These are phyloP conservation scores for Scheffersomyces stambukii DNA, from an alignment of 1,139 yeast genomes.

Conservation along the genomic window DNA sequence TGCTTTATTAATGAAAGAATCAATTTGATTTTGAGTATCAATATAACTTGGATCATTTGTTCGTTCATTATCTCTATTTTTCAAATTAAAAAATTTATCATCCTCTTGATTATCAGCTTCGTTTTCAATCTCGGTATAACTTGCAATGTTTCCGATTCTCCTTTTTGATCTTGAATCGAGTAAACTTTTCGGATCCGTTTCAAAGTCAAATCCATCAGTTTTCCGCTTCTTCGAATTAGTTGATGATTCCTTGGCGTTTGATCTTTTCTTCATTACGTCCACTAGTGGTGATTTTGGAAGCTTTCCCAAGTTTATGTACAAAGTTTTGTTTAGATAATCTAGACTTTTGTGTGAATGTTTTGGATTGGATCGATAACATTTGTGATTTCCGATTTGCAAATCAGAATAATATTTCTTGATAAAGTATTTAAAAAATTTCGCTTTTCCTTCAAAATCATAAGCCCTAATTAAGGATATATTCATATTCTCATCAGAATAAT, in stretches of 20 bases:
- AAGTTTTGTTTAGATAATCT: slow-evolving; percentile 18
- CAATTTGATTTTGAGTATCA: not conserved
- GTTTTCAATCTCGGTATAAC: no score
- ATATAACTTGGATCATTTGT: slow-evolving; percentile 1
- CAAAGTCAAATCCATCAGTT: no score
- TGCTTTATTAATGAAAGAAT: slow-evolving; percentile 1
- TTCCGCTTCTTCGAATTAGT: no score
- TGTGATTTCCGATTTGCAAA: slow-evolving; percentile 6
- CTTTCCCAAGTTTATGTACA: slow-evolving; percentile 21
- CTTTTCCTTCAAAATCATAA: slow-evolving; percentile 70
- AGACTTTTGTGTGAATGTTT: slow-evolving; percentile 4
- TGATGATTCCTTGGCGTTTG: no score
- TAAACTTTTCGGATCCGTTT: no score
- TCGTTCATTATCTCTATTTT: no score
- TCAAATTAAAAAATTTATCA: no score
- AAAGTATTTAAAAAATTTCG: slow-evolving; percentile 68
- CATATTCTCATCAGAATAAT: slow-evolving; percentile 19
- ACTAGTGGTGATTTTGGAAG: slow-evolving; percentile 20
- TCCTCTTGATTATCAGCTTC: no score
- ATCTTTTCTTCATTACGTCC: no score
- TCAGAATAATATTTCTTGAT: slow-evolving; percentile 11
- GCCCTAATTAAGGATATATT: slow-evolving; percentile 48
- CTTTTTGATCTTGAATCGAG: no score
- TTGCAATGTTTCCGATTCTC: no score
- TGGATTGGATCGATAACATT: slow-evolving; percentile 8